Percentiles rank a stretch among this genome's conserved stretches.
Conservation (phyloP, 2,329 filamentous ascomycete genomes). For the Arthroderma sp. region DNA sequence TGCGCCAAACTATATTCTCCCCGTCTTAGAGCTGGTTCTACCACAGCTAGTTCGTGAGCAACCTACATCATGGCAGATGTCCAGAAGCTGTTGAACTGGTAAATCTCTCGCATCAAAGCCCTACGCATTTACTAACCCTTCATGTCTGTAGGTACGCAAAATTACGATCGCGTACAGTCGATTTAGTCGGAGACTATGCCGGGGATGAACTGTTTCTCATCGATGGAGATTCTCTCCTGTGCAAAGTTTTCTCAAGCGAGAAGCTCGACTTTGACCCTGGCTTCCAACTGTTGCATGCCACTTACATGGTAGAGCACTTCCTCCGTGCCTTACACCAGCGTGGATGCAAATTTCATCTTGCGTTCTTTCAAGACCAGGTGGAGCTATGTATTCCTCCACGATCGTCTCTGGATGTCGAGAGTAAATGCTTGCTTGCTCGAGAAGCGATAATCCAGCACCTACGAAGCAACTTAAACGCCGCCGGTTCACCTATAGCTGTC, state of each 20-base stretch:
- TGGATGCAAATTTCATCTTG: slow-evolving; percentile 57
- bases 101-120: neutral
- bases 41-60: too few relatives aligned
- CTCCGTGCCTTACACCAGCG: slow-evolving; percentile 46
- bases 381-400: slow-evolving; percentile 42
- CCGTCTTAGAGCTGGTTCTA: too few relatives aligned
- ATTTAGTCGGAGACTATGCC: slow-evolving; percentile 63
- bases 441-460: slow-evolving; percentile 54
- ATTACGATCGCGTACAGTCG: slow-evolving; percentile 37
- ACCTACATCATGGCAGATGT: too few relatives aligned
- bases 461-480: slow-evolving; percentile 27
- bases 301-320: slow-evolving; percentile 55
- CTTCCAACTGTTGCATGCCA: slow-evolving; percentile 58
- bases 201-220: slow-evolving; percentile 60
- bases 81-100: neutral
- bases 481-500: slow-evolving; percentile 30
- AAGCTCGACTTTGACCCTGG: slow-evolving; percentile 51
- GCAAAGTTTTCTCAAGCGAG: slow-evolving; percentile 48
- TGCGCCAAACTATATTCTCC: too few relatives aligned
- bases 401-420: slow-evolving; percentile 18
- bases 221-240: slow-evolving; percentile 59
- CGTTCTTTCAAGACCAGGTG: slow-evolving; percentile 48
- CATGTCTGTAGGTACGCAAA: slow-evolving; percentile 26
- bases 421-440: slow-evolving; percentile 50
- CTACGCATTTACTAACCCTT: neutral